A percentile compares a stretch with the other conserved stretches of the same genome.
Conservation (phyloP, 208 protist species). For the Leishmania tropica region DNA sequence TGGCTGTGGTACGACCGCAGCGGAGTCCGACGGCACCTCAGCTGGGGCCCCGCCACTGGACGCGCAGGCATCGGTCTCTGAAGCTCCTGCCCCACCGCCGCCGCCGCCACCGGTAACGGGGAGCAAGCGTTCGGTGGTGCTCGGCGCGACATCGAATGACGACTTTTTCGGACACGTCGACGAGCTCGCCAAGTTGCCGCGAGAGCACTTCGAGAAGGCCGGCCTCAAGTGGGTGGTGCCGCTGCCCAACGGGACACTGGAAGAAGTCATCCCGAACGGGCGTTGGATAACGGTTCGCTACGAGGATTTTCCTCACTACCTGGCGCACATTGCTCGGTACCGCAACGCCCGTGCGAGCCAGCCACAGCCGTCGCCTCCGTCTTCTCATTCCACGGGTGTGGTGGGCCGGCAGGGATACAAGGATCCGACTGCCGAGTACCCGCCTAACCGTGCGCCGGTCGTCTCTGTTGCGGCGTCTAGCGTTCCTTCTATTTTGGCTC, state of each 20-base stretch:
- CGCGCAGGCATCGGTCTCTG: no score
- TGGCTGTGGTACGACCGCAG: background rate
- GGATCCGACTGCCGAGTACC: background rate
- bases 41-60: no score
- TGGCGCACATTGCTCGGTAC: slow-evolving; percentile 42
- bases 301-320: slow-evolving; percentile 63
- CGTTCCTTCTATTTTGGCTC: slow-evolving; percentile 22
- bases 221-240: slow-evolving; percentile 71
- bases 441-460: background rate
- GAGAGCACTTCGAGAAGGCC: slow-evolving; percentile 50
- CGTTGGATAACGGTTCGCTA: slow-evolving; percentile 42
- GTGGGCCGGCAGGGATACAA: background rate
- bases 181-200: slow-evolving; percentile 39
- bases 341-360: slow-evolving; percentile 33
- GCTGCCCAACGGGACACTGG: slow-evolving; percentile 46
- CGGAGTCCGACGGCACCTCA: background rate
- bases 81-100: background rate
- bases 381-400: background rate
- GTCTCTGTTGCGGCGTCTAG: background rate
- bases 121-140: slow-evolving; percentile 7
- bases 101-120: background rate
- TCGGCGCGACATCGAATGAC: slow-evolving; percentile 39
- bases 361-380: background rate
- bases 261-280: slow-evolving; percentile 73
- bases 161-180: slow-evolving; percentile 70